phyloP scores from a whole-genome alignment of 495 filamentous ascomycete species.

The Penicillium waksmanii region DNA sequence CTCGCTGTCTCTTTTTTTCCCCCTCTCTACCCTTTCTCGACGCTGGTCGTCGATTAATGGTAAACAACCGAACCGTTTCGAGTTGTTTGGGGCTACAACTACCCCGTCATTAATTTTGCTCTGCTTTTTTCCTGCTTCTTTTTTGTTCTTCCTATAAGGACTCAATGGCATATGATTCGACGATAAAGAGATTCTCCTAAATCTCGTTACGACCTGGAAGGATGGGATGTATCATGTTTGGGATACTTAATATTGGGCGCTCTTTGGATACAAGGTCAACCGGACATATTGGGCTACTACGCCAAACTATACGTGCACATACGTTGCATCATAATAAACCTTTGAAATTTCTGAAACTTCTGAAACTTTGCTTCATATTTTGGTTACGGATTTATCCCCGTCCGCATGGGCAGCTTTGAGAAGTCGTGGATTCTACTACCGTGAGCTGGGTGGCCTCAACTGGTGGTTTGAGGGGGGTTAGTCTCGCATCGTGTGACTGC shows the following conservation, averaged over 20 bases:
- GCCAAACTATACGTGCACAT: background rate
- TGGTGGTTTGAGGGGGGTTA: too few species aligned
- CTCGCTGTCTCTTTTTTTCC: background rate
- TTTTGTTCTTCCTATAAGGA: background rate
- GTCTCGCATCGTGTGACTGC: too few species aligned
- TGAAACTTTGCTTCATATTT: too few species aligned
- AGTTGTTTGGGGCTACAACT: slow-evolving; percentile 8
- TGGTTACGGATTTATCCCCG: too few species aligned
- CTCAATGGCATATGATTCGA: slow-evolving; percentile 25
- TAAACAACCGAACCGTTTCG: slow-evolving; percentile 20
- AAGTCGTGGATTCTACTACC: too few species aligned
- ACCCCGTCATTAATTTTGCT: slow-evolving; percentile 3
- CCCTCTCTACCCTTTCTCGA: background rate
- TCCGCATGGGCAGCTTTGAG: too few species aligned
- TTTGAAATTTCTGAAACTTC: background rate
- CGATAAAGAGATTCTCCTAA: slow-evolving; percentile 12
- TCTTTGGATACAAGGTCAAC: slow-evolving; percentile 13
- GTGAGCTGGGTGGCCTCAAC: too few species aligned
- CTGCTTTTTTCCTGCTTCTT: slow-evolving; percentile 6
- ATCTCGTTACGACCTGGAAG: slow-evolving; percentile 13
- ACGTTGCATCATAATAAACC: background rate
- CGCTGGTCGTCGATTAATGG: slow-evolving; percentile 5
- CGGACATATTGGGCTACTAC: slow-evolving; percentile 4
- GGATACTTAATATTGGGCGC: slow-evolving; percentile 21
- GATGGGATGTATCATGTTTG: slow-evolving; percentile 11